phyloP scores from a whole-genome alignment of 768 basidiomycete genomes.

The Lactarius psammicola region DNA sequence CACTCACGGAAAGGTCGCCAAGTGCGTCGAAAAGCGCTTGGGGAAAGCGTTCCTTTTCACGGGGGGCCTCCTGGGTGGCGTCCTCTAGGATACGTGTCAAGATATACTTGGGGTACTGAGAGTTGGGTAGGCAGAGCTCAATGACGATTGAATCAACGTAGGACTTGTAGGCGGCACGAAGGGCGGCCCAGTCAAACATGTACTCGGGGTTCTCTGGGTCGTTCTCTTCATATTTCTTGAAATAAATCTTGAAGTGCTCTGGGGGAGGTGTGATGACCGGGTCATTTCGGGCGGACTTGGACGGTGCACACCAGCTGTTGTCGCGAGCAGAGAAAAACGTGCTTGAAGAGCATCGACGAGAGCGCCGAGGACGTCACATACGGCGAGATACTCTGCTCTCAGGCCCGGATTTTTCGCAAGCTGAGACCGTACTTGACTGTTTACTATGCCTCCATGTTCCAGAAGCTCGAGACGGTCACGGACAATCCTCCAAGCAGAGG shows the following conservation, averaged over 20 bases:
- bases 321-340: conserved; percentile 66
- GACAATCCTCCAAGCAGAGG: conserved; percentile 82
- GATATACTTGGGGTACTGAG: conserved; percentile 63
- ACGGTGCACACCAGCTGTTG: conserved; percentile 57
- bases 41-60: conserved; percentile 72
- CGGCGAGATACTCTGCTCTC: conserved; percentile 57
- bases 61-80: conserved; percentile 68
- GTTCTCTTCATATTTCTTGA: conserved; percentile 47
- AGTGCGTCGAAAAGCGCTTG: conserved; percentile 79
- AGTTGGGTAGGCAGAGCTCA: conserved; percentile 74
- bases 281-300: conserved; percentile 21
- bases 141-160: conserved; percentile 83
- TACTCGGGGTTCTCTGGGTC: conserved; percentile 51
- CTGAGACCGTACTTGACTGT: conserved; percentile 50
- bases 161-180: conserved; percentile 66
- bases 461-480: conserved; percentile 55
- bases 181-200: conserved; percentile 61
- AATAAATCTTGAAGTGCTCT: conserved; percentile 75
- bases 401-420: conserved; percentile 52
- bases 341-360: conserved; percentile 62
- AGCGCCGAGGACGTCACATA: conserved; percentile 61
- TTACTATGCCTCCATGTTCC: conserved; percentile 52
- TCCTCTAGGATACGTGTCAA: conserved; percentile 68
- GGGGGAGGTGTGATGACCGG: conserved; percentile 11
- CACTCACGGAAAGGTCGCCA: conserved; percentile 72